Conservation (phyloP, 1,139 yeast genomes). For the Yamadazyma sp. region DNA sequence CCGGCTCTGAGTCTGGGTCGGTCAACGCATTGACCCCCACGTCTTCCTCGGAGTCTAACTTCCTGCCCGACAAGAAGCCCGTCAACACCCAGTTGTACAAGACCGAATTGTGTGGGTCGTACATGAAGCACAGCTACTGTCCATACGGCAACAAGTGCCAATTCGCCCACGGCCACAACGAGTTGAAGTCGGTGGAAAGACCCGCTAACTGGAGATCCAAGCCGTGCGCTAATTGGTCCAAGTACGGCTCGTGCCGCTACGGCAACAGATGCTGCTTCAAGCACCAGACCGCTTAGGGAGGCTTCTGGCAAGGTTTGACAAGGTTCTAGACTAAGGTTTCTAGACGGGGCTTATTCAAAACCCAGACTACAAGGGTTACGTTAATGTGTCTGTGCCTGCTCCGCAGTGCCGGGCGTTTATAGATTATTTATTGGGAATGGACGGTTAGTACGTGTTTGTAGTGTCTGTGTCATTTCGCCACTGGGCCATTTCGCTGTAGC, state of each 20-base stretch:
- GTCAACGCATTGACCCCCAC: background rate
- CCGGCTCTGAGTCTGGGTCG: background rate
- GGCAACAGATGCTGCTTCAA: constrained; percentile 92
- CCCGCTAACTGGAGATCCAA: constrained; percentile 90
- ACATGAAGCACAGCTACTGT: constrained; percentile 68
- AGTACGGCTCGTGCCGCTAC: constrained; percentile 80
- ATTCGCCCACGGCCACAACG: constrained; percentile 87
- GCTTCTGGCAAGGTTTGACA: too few relatives aligned
- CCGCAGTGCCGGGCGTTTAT: constrained; percentile 1
- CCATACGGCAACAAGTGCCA: constrained; percentile 92
- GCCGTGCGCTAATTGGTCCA: constrained; percentile 87
- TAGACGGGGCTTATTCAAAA: too few relatives aligned
- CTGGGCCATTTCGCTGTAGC: too few relatives aligned
- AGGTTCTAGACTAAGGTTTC: too few relatives aligned
- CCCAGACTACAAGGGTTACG: background rate
- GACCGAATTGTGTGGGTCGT: constrained; percentile 86
- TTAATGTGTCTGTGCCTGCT: too few relatives aligned
- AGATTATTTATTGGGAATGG: constrained; percentile 12
- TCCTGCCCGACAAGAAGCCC: constrained; percentile 13
- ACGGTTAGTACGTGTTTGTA: too few relatives aligned
- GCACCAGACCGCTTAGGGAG: constrained; percentile 47
- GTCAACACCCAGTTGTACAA: constrained; percentile 78
- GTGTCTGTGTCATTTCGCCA: too few relatives aligned
- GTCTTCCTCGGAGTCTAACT: background rate
- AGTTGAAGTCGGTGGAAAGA: constrained; percentile 69